These are phyloP conservation scores for Kluyveromyces starmeri DNA, from an alignment of 805 yeast genomes.

Conservation along the genomic window DNA sequence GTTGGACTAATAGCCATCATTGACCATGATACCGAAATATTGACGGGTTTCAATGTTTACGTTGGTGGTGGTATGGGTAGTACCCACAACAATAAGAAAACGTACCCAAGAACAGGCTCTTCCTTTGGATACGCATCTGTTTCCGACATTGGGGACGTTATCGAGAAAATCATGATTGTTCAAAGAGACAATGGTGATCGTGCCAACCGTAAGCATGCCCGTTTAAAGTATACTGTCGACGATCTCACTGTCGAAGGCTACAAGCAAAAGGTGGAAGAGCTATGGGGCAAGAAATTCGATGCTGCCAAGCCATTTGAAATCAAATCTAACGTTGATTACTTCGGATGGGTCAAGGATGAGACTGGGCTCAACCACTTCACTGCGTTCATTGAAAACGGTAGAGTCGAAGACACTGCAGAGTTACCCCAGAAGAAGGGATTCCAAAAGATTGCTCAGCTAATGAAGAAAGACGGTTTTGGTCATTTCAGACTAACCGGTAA, in stretches of 20 bases:
- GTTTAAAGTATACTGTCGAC: constrained; percentile 94
- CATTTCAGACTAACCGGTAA: constrained; percentile 93
- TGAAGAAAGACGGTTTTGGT: constrained; percentile 55
- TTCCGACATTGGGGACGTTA: constrained; percentile 64
- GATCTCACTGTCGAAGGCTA: constrained; percentile 84
- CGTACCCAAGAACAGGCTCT: constrained; percentile 93
- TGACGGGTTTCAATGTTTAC: constrained; percentile 75
- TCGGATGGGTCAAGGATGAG: constrained; percentile 91
- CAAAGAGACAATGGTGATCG: constrained; percentile 96
- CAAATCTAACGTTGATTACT: constrained; percentile 80
- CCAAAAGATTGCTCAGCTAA: constrained; percentile 62
- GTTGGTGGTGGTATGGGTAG: constrained; percentile 99
- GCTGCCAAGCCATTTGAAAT: constrained; percentile 66
- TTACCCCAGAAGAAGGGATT: constrained; percentile 86
- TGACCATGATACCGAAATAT: constrained; percentile 46
- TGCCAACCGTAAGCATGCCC: constrained; percentile 92
- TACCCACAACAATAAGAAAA: constrained; percentile 92
- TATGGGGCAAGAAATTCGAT: constrained; percentile 67
- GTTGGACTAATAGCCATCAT: constrained; percentile 87
- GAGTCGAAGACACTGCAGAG: constrained; percentile 88
- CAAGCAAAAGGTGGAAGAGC: constrained; percentile 72
- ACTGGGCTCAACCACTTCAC: constrained; percentile 82
- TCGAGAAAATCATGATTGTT: constrained; percentile 87
- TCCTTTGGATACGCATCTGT: constrained; percentile 65
- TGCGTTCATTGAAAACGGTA: constrained; percentile 90